phyloP scores from a whole-genome alignment of 345 rosid species.

The Arabidopsis suecica region DNA sequence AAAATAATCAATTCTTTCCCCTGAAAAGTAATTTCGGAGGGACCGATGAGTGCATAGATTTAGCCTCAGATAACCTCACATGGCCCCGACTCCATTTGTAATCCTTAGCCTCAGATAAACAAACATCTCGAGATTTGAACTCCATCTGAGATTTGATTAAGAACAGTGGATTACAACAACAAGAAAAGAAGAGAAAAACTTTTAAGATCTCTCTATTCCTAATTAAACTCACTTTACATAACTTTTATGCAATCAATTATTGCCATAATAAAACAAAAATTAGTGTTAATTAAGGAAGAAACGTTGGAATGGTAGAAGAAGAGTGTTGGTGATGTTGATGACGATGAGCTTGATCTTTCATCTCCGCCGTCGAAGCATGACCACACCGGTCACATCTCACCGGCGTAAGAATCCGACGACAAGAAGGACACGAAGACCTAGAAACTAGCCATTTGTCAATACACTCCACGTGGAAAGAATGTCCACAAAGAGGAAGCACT shows the following conservation, averaged over 20 bases:
- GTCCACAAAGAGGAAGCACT: constrained; percentile 66
- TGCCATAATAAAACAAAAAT: not conserved
- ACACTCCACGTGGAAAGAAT: constrained; percentile 64
- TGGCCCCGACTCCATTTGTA: constrained; percentile 31
- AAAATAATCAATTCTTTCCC: not conserved
- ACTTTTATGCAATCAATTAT: not conserved
- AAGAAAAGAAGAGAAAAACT: not conserved
- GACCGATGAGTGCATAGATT: constrained; percentile 15
- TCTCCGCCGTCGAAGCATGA: constrained; percentile 26
- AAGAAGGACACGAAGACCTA: constrained; percentile 70
- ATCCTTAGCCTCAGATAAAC: too few species aligned
- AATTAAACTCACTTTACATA: constrained; percentile 35
- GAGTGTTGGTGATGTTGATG: constrained; percentile 40
- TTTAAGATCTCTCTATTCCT: constrained; percentile 26
- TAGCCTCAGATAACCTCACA: constrained; percentile 31
- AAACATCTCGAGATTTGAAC: constrained; percentile 21
- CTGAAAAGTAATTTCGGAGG: constrained; percentile 17
- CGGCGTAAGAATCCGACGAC: constrained; percentile 62
- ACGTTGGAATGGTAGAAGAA: constrained; percentile 28
- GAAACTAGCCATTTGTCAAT: constrained; percentile 69
- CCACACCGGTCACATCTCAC: constrained; percentile 44
- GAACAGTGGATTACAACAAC: constrained; percentile 13
- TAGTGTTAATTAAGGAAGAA: constrained; percentile 40
- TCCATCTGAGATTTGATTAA: constrained; percentile 32
- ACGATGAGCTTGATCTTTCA: constrained; percentile 35